Evolutionary conservation across 2,329 filamentous ascomycete genomes (phyloP), one percentile per base, ranked within the genome.

Genomic region (Penicillium sp.): DNA sequence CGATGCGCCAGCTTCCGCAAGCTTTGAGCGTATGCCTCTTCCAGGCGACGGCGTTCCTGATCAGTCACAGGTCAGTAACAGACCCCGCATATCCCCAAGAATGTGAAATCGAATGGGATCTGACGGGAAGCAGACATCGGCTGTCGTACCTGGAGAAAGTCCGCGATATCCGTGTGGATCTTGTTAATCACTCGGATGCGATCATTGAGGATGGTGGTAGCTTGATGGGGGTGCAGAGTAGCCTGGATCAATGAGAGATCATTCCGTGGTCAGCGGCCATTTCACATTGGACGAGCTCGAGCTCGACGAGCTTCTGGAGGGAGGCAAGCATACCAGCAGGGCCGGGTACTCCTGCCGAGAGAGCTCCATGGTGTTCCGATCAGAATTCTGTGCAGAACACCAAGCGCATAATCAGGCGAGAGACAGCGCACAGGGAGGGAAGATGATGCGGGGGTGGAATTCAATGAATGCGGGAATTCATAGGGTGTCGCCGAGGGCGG

Each of bases 281-380:
- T 19, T 18, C 52, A 48, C 52, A 31, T 44, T 56, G 37, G 18
- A 29, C 42, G 18, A 23, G 42, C 5, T 45, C 5, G 28, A 45
- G 28, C 42, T 45, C 42, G 18, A n/a, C 18, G 44, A 50, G 54
- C 48, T 44, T 54, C 24, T 29, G 16, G 21, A 37, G 37, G 18
- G 28, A 43, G 54, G 44, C 45, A 56, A 56, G 77, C 89, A 82
- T 82, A 97, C 93, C 87, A 96, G 87, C 85, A 97, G 88, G 66
- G 87, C 88, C 75, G 93, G 92, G 81, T 97, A 97, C 77, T 97
- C 93, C 75, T 89, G 83, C 77, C 92, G 86, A 73, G 90, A 87
- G 70, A 93, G 83, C 69, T 90, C 88, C 86, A 91, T 91, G 68
- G 59, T 67, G 63, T 65, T 54, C 58, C 55, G 64, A 66, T 67